phyloP scores from a whole-genome alignment of 495 filamentous ascomycete genomes.

The Daldinia caldariorum region DNA sequence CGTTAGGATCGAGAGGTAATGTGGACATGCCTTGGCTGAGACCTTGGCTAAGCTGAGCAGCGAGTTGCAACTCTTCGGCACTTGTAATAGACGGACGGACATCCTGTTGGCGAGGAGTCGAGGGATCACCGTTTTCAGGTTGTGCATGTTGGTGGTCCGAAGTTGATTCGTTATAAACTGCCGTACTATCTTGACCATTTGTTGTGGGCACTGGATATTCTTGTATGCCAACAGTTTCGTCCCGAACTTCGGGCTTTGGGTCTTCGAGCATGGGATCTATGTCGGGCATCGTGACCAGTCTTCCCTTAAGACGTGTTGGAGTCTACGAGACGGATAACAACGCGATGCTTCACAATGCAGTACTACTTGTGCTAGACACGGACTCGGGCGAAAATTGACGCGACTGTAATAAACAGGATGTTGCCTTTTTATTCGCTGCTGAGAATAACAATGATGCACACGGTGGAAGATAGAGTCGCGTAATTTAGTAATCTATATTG shows the following conservation, averaged over 20 bases:
- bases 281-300: constrained; percentile 43
- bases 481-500: constrained; percentile 18
- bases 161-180: constrained; percentile 29
- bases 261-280: constrained; percentile 44
- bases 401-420: constrained; percentile 16
- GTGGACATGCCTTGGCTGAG: constrained; percentile 47
- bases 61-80: constrained; percentile 61
- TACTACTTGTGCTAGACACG: constrained; percentile 18
- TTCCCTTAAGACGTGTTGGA: constrained; percentile 28
- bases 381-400: constrained; percentile 17
- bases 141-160: constrained; percentile 27
- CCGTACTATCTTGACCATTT: constrained; percentile 31
- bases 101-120: constrained; percentile 47
- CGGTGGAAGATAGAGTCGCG: constrained; percentile 8
- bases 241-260: constrained; percentile 35
- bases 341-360: constrained; percentile 18
- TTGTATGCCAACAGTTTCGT: constrained; percentile 37
- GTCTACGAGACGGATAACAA: constrained; percentile 22
- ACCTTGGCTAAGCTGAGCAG: constrained; percentile 62
- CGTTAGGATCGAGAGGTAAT: constrained; percentile 32
- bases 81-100: constrained; percentile 49
- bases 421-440: background rate
- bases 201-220: constrained; percentile 37
- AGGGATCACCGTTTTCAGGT: constrained; percentile 43
- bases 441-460: constrained; percentile 21